Conservation (phyloP, 208 protist genomes). For the Wallacemonas sp. region DNA sequence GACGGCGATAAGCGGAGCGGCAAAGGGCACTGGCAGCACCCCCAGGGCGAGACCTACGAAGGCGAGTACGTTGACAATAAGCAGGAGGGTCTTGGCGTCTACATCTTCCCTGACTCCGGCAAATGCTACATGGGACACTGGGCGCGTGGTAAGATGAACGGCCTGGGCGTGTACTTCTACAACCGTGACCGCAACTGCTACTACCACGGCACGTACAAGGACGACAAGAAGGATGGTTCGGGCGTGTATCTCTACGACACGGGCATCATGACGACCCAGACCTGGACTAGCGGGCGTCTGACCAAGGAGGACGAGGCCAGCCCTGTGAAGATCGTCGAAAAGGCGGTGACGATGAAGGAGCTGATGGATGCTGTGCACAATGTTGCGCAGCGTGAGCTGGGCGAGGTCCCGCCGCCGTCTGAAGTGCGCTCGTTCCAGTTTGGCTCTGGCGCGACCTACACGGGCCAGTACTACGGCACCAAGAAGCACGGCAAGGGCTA, state of each 20-base stretch:
- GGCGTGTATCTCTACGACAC: constrained; percentile 89
- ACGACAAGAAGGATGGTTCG: constrained; percentile 82
- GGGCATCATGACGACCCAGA: constrained; percentile 77
- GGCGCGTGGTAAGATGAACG: constrained; percentile 75
- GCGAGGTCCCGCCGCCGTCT: constrained; percentile 48
- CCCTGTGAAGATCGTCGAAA: constrained; percentile 63
- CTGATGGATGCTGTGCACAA: constrained; percentile 46
- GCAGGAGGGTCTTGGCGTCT: constrained; percentile 83
- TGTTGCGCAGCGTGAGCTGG: constrained; percentile 65
- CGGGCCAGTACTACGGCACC: constrained; percentile 80
- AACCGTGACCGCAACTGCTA: constrained; percentile 52
- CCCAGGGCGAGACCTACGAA: constrained; percentile 82
- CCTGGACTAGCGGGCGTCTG: constrained; percentile 68
- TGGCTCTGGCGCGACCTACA: constrained; percentile 85
- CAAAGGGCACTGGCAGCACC: constrained; percentile 75
- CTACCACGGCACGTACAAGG: constrained; percentile 73
- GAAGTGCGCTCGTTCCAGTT: constrained; percentile 88
- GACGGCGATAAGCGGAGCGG: constrained; percentile 71
- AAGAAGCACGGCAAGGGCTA: constrained; percentile 89
- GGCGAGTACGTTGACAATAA: constrained; percentile 89
- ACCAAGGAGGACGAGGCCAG: constrained; percentile 60
- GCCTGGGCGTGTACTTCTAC: constrained; percentile 86
- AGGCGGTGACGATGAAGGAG: constrained; percentile 37
- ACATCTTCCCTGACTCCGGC: constrained; percentile 64
- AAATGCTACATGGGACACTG: constrained; percentile 88